Evolutionary conservation across 805 yeast species (phyloP).

Genomic region (Groenewaldozyma tartarivorans): DNA sequence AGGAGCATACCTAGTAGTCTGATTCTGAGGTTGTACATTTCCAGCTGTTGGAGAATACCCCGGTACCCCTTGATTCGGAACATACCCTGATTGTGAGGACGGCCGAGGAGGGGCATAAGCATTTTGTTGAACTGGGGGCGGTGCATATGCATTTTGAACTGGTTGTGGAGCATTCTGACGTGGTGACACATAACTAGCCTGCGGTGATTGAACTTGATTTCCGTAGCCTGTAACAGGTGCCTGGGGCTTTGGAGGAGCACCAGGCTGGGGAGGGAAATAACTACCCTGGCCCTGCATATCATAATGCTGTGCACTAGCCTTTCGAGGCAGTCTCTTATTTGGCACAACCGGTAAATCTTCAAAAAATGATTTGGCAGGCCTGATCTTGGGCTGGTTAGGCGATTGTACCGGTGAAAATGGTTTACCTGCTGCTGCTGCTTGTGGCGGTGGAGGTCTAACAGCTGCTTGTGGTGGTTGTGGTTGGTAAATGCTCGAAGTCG

Average conservation of each 20-base stretch:
- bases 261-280: constrained; percentile 1
- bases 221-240: no score
- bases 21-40: no score
- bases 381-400: no score
- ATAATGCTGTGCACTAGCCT: constrained; percentile 7
- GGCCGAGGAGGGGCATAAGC: constrained; percentile 12
- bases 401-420: no score
- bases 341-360: constrained; percentile 45
- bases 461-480: constrained; percentile 14
- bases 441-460: constrained; percentile 4
- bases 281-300: not conserved
- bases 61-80: no score
- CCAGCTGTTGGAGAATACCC: no score
- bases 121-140: constrained; percentile 4
- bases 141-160: not conserved
- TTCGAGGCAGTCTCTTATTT: constrained; percentile 15
- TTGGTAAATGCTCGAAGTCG: constrained; percentile 1
- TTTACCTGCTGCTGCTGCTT: constrained; percentile 8
- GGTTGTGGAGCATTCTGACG: constrained; percentile 3
- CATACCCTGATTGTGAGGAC: no score
- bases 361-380: constrained; percentile 40
- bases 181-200: no score
- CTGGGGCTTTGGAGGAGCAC: constrained; percentile 1
- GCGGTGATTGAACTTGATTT: no score
- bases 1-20: no score